Base-by-base conservation (phyloP, 257 asterid genomes). In the Nicotiana sylvestris region DNA sequence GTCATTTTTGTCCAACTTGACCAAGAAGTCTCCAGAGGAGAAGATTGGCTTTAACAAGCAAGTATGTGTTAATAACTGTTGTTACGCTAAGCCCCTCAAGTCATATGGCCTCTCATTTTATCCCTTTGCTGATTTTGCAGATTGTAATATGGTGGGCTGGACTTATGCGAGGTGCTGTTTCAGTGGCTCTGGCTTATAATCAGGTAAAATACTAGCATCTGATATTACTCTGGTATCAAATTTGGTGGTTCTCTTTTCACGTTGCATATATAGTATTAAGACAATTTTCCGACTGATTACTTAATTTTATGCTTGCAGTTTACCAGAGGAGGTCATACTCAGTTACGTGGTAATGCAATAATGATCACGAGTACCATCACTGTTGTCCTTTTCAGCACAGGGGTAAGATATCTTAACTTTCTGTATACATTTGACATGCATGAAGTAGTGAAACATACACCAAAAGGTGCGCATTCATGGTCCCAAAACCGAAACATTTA, bases 131-230 rank as follows among this genome's bases (percentile, higher is more conserved):
- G 70, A 32, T 53, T 82, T 84, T 87, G 82, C 92, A 96, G 99
- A 58, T 94, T 57, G 92, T 88, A 4, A 90, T 96, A 81, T 96
- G 99, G 99, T 96, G 99, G 99, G 97, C 99, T 56, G 99, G 99
- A 84, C 98, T 96, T 69, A 94, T 96, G 99, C 91, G 98, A 13
- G 99, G 99, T 76, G 98, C 99, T 27, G 98, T 96, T 84, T 96
- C 99, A 53, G 87, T 96, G 97, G 99, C 99, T 78, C 99, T 96
- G 82, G 99, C 99, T 86, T 96, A 96, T 91, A 96, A 96, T 82
- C 96, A 96, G 98, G 99, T 94, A 85, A 83, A 78, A 15, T 37
- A 25, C 80, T 1, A 43, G 60, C 13, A 25, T 72, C 61, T 74
- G 62, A 6, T 46, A 13, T 74, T 0, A 21, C 37, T 25, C 62